Conservation (phyloP, 2,329 filamentous ascomycete species). For the Fusarium annulatum region DNA sequence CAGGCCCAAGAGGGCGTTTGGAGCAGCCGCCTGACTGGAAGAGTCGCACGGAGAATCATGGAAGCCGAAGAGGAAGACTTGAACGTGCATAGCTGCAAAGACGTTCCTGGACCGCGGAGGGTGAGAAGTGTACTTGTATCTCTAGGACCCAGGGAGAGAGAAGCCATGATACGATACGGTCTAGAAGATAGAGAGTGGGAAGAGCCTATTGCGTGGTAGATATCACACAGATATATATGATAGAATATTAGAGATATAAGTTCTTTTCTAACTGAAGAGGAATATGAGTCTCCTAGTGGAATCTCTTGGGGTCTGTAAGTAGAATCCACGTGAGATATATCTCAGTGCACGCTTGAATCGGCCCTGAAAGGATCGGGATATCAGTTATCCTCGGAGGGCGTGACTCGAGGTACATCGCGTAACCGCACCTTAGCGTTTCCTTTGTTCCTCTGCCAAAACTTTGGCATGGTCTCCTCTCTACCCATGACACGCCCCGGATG, state of each 20-base stretch:
- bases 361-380: too few species aligned
- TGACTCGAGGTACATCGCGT: background rate
- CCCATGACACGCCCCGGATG: background rate
- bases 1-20: background rate
- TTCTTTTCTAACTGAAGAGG: too few species aligned
- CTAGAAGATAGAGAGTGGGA: background rate
- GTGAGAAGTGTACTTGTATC: background rate
- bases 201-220: background rate
- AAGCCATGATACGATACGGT: background rate
- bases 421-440: background rate
- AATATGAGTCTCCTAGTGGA: too few species aligned
- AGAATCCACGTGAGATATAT: too few species aligned
- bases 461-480: background rate
- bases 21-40: background rate
- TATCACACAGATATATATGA: fast-evolving
- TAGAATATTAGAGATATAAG: fast-evolving
- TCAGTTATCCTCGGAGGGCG: too few species aligned
- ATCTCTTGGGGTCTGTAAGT: fast-evolving
- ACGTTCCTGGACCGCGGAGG: background rate
- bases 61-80: background rate
- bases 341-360: too few species aligned
- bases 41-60: background rate
- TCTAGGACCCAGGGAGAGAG: background rate
- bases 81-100: fast-evolving
- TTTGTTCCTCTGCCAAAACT: background rate